Conservation (phyloP, 148 eudicot genomes). For the Simmondsia chinensis region DNA sequence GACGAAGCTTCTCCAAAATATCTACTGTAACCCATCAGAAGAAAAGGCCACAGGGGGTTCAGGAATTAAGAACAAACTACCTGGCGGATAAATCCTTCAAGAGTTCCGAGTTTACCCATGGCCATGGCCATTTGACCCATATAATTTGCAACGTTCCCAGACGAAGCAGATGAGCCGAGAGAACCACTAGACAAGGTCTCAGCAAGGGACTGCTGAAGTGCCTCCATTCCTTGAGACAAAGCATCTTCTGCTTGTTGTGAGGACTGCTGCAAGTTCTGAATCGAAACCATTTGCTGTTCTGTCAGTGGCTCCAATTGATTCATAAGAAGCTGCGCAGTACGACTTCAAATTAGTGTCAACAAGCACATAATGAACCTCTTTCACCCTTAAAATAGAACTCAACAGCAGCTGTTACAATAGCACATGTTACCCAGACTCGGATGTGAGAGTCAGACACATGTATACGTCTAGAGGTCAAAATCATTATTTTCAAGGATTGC, state of each 20-base stretch:
- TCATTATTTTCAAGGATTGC: too few relatives aligned
- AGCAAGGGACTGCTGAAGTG: conserved; percentile 45
- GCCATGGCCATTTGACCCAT: conserved; percentile 64
- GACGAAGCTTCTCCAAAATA: too few relatives aligned
- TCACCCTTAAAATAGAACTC: too few relatives aligned
- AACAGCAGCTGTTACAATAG: too few relatives aligned
- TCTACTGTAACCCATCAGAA: too few relatives aligned
- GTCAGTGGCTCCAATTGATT: conserved; percentile 44
- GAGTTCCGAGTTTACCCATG: conserved; percentile 55
- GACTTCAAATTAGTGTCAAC: conserved; percentile 11
- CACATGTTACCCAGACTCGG: too few relatives aligned
- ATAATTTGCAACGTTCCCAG: conserved; percentile 48
- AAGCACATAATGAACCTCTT: conserved; percentile 1
- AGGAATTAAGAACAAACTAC: conserved; percentile 11
- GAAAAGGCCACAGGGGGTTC: not conserved
- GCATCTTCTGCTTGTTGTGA: conserved; percentile 58
- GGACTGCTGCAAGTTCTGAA: conserved; percentile 37
- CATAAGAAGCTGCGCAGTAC: conserved; percentile 34
- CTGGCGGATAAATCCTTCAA: conserved; percentile 51
- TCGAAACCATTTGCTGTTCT: conserved; percentile 35
- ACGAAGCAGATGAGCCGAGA: conserved; percentile 44
- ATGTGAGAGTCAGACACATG: too few relatives aligned
- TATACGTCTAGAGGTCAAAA: too few relatives aligned
- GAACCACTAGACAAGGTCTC: conserved; percentile 40
- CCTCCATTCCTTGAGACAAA: conserved; percentile 50